Evolutionary conservation across 176 grass and related monocot genomes (phyloP), one percentile per base, ranked within the genome.

Genomic region (maize (Zea mays)): DNA sequence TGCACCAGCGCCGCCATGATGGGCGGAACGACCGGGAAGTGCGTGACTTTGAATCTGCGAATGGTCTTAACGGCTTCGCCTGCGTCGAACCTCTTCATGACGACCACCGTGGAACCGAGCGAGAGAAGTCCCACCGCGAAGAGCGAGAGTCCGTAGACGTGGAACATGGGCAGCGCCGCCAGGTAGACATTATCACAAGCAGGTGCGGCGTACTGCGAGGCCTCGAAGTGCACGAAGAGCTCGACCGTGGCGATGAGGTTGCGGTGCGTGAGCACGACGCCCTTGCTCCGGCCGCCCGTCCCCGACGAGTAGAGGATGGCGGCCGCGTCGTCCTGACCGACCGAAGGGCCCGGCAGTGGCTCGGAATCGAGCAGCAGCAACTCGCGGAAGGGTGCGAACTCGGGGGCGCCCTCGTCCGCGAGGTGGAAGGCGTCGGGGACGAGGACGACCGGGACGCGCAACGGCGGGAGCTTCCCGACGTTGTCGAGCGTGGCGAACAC

Each of bases 291-390:
- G 9, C 93, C 93, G 4, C 88, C 65, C 15, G 93, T 97, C 40
- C 93, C 93, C 15, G 93, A 97, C 8, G 93, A 97, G 83, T 89
- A 93, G 27, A 97, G 90, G 63, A 97, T 67, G 65, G 93, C 93
- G 15, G 90, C 93, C 10, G 81, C 43, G 67, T 78, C 83, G 5
- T 85, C 85, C 79, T 97, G 93, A 2, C 80, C 78, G 42, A 93
- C 85, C 38, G 14, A 48, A 1, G 80, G 74, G 57, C 39, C 46
- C 36, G 66, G 3, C 21, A 42, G 37, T 20, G 19, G 4, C 35
- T 48, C 34, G 38, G 33, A 16, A 2, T 81, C 83, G 17, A 86
- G 17, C 70, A 72, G 73, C 57, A 97, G 73, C 57, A 97, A 45
- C 6, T 9, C 75, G 1, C 77, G 27, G 89, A 93, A 97, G 16